Base-by-base conservation (phyloP, 2,329 filamentous ascomycete species). In the Phialemonium atrogriseum region DNA sequence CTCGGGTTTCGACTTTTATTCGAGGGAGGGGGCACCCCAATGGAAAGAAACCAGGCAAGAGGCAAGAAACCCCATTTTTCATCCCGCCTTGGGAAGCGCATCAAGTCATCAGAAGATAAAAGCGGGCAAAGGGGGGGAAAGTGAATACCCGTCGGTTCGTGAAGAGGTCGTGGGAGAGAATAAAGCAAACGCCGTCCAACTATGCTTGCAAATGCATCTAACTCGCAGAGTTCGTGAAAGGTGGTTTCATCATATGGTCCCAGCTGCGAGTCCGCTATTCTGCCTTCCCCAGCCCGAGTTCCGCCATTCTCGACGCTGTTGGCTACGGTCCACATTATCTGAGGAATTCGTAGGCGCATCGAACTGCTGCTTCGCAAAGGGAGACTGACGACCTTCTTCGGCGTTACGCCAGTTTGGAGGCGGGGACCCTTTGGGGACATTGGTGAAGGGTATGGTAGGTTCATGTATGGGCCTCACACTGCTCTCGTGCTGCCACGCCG, bases 401-500 rank as follows among this genome's bases (percentile, higher is more conserved):
- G 59, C 60, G 22, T 61, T 60, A 38, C 65, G 63, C 54, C 66
- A 67, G 39, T 64, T 63, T 7, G 59, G 58, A 3, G 66, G 62
- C 5, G 73, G 66, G 2, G 66, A 70, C 21, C 62, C 68, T 33
- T 66, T 64, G 18, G 51, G 53, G n/a, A 43, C 39, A 20, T 53
- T 53, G 27, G 50, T 49, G 33, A 56, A 59, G 7, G 64, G 59
- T 28, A 56, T 44, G 10, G 62, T 54, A n/a, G 70, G 64, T 11
- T 80, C 74, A 45, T 77, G 72, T 20, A 94, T 76, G 36, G 88
- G 83, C 29, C 87, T 77, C 24, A 89, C 86, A 29, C 83, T 87
- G 42, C 77, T 80, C 56, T 94, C 87, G 51, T 85, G 82, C 47
- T 86, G 80, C 78, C 81, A 86, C 5, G 84, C 72, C 14, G 83